phyloP scores from a whole-genome alignment of 2,329 filamentous ascomycete species.

The Fusarium incarnatum region DNA sequence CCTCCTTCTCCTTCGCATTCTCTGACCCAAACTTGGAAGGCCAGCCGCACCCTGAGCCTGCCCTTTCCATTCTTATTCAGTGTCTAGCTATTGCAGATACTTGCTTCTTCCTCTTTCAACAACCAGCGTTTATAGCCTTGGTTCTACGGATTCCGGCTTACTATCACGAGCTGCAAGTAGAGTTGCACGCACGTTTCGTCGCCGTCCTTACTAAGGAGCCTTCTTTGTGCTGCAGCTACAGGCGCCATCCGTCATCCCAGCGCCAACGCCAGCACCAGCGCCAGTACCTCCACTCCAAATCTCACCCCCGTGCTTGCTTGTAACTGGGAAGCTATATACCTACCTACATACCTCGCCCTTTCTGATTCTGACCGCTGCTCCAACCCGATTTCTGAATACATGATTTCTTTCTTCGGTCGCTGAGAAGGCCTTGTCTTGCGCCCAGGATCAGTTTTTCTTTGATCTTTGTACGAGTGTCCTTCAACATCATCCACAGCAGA shows the following conservation, averaged over 20 bases:
- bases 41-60: constrained; percentile 20
- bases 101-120: constrained; percentile 21
- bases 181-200: constrained; percentile 14
- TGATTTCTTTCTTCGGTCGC: constrained; percentile 32
- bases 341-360: constrained; percentile 15
- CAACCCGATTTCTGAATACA: constrained; percentile 38
- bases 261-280: constrained; percentile 25
- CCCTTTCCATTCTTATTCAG: constrained; percentile 34
- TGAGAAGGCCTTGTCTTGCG: constrained; percentile 39
- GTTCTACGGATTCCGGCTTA: constrained; percentile 21
- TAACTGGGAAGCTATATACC: constrained; percentile 34
- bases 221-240: constrained; percentile 33
- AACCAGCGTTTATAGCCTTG: constrained; percentile 16
- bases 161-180: constrained; percentile 25
- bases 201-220: constrained; percentile 22
- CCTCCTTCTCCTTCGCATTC: constrained; percentile 37
- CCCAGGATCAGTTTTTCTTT: constrained; percentile 28
- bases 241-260: constrained; percentile 30
- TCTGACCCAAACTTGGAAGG: constrained; percentile 32
- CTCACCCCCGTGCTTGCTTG: constrained; percentile 29
- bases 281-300: constrained; percentile 39
- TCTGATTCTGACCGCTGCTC: constrained; percentile 42
- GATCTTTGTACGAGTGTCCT: constrained; percentile 22
- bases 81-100: constrained; percentile 1
- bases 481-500: constrained; percentile 16